Percentiles rank a stretch among this genome's conserved stretches.
These are phyloP conservation scores for Suhomyces emberorum DNA, from an alignment of 805 yeast species.

Conservation along the genomic window DNA sequence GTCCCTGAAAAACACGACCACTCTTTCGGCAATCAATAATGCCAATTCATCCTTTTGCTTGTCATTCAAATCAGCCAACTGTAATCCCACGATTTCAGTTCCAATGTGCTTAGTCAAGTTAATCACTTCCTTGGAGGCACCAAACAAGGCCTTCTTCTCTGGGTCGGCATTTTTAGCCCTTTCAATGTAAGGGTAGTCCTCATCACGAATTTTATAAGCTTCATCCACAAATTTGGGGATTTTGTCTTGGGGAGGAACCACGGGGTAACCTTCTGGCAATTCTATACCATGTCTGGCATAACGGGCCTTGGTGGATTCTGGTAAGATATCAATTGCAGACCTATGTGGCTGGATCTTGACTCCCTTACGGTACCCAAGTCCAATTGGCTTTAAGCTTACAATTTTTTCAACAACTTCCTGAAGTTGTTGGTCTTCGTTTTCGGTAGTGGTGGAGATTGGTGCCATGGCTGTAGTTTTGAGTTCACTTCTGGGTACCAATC, in stretches of 20 bases:
- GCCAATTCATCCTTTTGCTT: constrained; percentile 31
- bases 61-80: constrained; percentile 25
- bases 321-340: constrained; percentile 12
- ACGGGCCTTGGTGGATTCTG: constrained; percentile 21
- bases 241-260: constrained; percentile 17
- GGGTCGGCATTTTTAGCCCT: constrained; percentile 28
- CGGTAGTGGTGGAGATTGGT: constrained; percentile 11
- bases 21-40: constrained; percentile 28
- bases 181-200: constrained; percentile 23
- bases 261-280: constrained; percentile 26
- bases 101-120: constrained; percentile 30
- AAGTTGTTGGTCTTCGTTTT: constrained; percentile 7
- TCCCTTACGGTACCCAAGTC: constrained; percentile 10
- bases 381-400: constrained; percentile 15
- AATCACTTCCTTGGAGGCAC: constrained; percentile 29
- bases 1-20: constrained; percentile 28
- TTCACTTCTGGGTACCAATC: not conserved
- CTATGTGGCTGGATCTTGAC: constrained; percentile 1
- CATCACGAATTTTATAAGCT: constrained; percentile 20
- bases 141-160: constrained; percentile 28
- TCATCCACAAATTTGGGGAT: constrained; percentile 27
- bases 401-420: constrained; percentile 13
- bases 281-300: constrained; percentile 23
- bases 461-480: constrained; percentile 10
- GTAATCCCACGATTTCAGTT: constrained; percentile 30